Conservation (phyloP, 768 basidiomycete genomes). For the Imleria badia region DNA sequence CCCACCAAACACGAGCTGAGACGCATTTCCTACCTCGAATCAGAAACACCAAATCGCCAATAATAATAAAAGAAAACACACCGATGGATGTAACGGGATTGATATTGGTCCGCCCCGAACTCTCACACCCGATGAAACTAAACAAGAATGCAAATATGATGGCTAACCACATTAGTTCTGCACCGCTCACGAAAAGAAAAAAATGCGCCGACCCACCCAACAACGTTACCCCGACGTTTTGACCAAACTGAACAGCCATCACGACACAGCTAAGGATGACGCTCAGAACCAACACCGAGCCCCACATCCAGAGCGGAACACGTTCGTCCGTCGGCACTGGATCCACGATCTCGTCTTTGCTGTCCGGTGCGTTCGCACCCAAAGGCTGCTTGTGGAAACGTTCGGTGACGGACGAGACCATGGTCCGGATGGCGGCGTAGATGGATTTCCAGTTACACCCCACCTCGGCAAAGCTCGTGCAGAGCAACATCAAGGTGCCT, state of each 20-base stretch:
- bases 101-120: constrained; percentile 57
- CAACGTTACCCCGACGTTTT: constrained; percentile 44
- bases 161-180: constrained; percentile 19
- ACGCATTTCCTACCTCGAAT: constrained; percentile 36
- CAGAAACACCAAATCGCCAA: not conserved
- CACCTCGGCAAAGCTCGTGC: constrained; percentile 38
- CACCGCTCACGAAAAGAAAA: not conserved
- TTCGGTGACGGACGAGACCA: not conserved
- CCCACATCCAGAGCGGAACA: constrained; percentile 58
- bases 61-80: constrained; percentile 4
- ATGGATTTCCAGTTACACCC: constrained; percentile 26
- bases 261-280: constrained; percentile 52
- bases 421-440: constrained; percentile 3
- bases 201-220: constrained; percentile 8
- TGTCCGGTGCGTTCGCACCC: not conserved
- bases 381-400: constrained; percentile 2
- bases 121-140: constrained; percentile 67
- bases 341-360: constrained; percentile 45
- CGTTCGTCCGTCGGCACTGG: constrained; percentile 53
- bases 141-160: constrained; percentile 63
- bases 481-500: constrained; percentile 50
- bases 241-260: constrained; percentile 51
- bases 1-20: constrained; percentile 66
- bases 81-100: constrained; percentile 59
- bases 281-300: constrained; percentile 45